These are phyloP conservation scores for Penicillium thymicola DNA, from an alignment of 2,329 filamentous ascomycete genomes.

Conservation along the genomic window DNA sequence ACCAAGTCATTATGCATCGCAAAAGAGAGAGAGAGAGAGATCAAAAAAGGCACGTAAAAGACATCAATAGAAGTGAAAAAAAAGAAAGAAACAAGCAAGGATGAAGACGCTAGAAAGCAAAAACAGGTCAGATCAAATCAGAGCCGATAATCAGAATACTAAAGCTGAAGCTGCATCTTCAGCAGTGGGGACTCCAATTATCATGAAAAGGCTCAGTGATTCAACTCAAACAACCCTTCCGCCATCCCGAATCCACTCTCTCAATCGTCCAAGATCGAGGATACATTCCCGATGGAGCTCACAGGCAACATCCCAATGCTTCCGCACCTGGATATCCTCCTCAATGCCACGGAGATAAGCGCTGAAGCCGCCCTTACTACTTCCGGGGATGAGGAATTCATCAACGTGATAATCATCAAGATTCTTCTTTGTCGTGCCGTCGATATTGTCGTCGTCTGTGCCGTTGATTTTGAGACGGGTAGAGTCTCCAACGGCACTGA, in stretches of 20 bases:
- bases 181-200: background rate
- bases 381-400: constrained; percentile 30
- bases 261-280: constrained; percentile 38
- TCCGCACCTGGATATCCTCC: constrained; percentile 45
- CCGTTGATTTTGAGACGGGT: constrained; percentile 30
- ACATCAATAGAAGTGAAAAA: constrained; percentile 3
- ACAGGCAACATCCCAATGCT: constrained; percentile 49
- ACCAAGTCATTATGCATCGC: constrained; percentile 8
- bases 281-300: constrained; percentile 46
- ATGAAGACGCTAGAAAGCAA: background rate
- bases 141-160: background rate
- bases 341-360: constrained; percentile 46
- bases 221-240: constrained; percentile 27
- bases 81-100: background rate
- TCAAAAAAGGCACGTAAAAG: background rate
- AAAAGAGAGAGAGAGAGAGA: background rate
- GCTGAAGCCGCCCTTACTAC: constrained; percentile 41
- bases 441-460: constrained; percentile 22
- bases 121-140: background rate
- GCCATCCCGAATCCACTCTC: constrained; percentile 38
- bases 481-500: constrained; percentile 52
- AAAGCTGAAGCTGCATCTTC: background rate
- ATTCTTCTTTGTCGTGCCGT: constrained; percentile 5
- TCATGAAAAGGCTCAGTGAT: background rate
- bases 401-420: constrained; percentile 23